phyloP scores from a whole-genome alignment of 2,329 filamentous ascomycete genomes.

The Pseudogymnoascus destructans region DNA sequence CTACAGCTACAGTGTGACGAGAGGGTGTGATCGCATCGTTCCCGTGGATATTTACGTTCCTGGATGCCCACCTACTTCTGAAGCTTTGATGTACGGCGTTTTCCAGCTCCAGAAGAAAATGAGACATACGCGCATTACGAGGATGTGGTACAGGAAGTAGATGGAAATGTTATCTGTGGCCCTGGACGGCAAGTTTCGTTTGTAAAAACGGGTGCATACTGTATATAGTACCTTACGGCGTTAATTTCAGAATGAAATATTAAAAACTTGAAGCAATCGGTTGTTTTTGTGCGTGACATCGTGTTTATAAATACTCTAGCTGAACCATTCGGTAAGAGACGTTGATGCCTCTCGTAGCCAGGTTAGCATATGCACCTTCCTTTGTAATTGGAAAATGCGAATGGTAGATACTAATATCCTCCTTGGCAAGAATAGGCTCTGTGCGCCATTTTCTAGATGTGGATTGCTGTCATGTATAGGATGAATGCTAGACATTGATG shows the following conservation, averaged over 20 bases:
- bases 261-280: neutral
- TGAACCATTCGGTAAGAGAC: neutral
- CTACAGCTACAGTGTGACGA: slow-evolving; percentile 67
- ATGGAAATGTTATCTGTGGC: neutral
- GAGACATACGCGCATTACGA: slow-evolving; percentile 36
- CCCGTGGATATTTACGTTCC: slow-evolving; percentile 73
- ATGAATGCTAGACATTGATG: neutral
- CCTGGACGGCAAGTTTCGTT: slow-evolving; percentile 7
- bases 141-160: slow-evolving; percentile 44
- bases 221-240: slow-evolving; percentile 6
- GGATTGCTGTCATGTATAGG: neutral
- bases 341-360: neutral
- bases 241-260: slow-evolving; percentile 7
- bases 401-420: neutral
- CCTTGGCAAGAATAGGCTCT: neutral
- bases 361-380: no score
- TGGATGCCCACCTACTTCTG: slow-evolving; percentile 51
- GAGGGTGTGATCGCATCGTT: slow-evolving; percentile 64
- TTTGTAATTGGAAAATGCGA: no score
- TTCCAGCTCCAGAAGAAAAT: slow-evolving; percentile 61
- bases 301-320: neutral
- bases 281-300: neutral
- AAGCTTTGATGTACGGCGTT: slow-evolving; percentile 52
- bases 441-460: neutral
- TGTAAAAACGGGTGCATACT: slow-evolving; percentile 8